These are phyloP conservation scores for Aureobasidium sp. DNA, from an alignment of 2,329 filamentous ascomycete genomes.

Conservation along the genomic window DNA sequence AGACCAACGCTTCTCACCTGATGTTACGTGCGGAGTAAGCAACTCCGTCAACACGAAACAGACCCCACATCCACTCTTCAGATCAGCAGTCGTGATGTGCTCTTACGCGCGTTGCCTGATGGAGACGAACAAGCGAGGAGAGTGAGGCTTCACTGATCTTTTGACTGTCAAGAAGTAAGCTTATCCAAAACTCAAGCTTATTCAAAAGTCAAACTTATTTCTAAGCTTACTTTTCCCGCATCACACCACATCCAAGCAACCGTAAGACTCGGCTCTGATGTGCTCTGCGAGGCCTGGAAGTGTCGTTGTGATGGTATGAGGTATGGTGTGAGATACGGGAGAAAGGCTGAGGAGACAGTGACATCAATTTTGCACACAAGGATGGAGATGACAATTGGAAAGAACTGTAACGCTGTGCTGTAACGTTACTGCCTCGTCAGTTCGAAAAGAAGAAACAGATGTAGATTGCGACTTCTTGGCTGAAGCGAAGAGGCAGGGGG, in stretches of 20 bases:
- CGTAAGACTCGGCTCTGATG: background rate
- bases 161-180: background rate
- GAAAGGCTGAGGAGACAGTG: too few species aligned
- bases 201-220: background rate
- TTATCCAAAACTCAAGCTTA: background rate
- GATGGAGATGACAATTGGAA: too few species aligned
- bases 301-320: background rate
- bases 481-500: background rate
- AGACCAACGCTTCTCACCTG: too few species aligned
- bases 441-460: too few species aligned
- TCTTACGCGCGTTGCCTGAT: too few species aligned
- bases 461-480: background rate
- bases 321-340: background rate
- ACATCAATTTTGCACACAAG: too few species aligned
- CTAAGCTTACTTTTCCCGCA: background rate
- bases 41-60: too few species aligned
- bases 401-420: background rate
- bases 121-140: too few species aligned
- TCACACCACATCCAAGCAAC: background rate
- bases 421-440: background rate
- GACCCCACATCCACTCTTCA: too few species aligned
- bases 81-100: too few species aligned
- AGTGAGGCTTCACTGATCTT: too few species aligned
- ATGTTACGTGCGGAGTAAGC: too few species aligned
- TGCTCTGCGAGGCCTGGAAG: background rate